These are phyloP conservation scores for Populus pruinosa DNA, from an alignment of 345 rosid genomes.

Conservation along the genomic window DNA sequence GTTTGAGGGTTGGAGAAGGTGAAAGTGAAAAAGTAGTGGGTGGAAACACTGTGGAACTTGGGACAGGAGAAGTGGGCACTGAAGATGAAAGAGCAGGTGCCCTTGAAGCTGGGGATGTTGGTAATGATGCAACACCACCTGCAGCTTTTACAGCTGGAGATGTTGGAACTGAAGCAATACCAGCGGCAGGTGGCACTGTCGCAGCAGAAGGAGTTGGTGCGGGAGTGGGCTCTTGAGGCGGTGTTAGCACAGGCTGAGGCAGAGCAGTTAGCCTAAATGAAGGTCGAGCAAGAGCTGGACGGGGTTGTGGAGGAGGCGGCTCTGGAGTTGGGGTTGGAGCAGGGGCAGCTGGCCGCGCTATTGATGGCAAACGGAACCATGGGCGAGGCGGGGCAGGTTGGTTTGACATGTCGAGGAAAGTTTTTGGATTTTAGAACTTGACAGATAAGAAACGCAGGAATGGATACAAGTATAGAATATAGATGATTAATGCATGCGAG, in stretches of 20 bases:
- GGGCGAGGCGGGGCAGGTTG: constrained; percentile 41
- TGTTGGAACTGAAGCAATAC: constrained; percentile 24
- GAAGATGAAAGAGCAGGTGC: constrained; percentile 11
- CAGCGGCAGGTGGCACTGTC: constrained; percentile 12
- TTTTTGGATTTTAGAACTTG: neutral
- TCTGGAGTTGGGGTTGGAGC: constrained; percentile 30
- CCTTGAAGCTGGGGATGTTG: constrained; percentile 4
- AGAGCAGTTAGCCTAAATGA: constrained; percentile 34
- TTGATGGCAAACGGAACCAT: constrained; percentile 53
- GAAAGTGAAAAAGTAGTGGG: constrained; percentile 1
- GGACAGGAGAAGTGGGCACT: constrained; percentile 12
- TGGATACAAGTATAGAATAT: neutral
- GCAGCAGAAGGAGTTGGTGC: constrained; percentile 17
- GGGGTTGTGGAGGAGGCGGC: constrained; percentile 35
- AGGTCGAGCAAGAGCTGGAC: constrained; percentile 26
- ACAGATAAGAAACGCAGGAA: neutral
- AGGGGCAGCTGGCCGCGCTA: constrained; percentile 36
- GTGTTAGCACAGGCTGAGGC: constrained; percentile 22
- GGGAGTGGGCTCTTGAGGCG: constrained; percentile 16
- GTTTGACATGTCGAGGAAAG: constrained; percentile 32
- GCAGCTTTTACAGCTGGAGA: constrained; percentile 5
- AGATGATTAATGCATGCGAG: neutral
- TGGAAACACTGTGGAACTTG: neutral
- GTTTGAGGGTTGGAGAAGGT: neutral
- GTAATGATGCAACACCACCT: constrained; percentile 7